Conservation (phyloP, 2,329 filamentous ascomycete genomes). For the Aspergillus pseudoviridinutans region DNA sequence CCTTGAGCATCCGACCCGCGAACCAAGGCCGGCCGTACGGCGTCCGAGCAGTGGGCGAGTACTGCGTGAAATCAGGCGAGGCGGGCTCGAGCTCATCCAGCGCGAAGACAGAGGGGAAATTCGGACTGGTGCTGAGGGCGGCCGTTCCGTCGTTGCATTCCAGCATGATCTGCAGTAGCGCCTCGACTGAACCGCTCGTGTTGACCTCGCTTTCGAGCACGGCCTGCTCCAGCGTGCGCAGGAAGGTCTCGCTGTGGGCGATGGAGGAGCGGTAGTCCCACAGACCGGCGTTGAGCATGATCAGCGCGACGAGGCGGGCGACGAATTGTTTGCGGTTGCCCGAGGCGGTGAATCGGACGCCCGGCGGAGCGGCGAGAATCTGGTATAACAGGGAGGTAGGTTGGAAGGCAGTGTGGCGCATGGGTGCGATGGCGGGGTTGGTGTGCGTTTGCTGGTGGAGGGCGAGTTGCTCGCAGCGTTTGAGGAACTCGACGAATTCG, state of each 20-base stretch:
- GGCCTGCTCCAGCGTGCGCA: slow-evolving; percentile 28
- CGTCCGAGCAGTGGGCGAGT: slow-evolving; percentile 20
- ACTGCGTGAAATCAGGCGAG: slow-evolving; percentile 25
- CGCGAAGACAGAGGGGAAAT: background rate
- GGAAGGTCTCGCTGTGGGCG: slow-evolving; percentile 27
- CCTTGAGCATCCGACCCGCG: slow-evolving; percentile 37
- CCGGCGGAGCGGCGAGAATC: slow-evolving; percentile 32
- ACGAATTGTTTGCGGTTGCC: slow-evolving; percentile 39
- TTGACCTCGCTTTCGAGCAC: slow-evolving; percentile 34
- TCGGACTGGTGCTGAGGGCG: background rate
- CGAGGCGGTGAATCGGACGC: slow-evolving; percentile 29
- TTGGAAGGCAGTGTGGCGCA: slow-evolving; percentile 28
- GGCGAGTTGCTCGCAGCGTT: slow-evolving; percentile 35
- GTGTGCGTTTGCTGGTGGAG: slow-evolving; percentile 22
- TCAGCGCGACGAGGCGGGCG: slow-evolving; percentile 31
- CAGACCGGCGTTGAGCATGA: slow-evolving; percentile 37
- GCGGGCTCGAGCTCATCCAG: background rate
- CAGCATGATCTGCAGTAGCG: slow-evolving; percentile 37
- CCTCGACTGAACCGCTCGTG: slow-evolving; percentile 36
- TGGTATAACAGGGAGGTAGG: slow-evolving; percentile 27
- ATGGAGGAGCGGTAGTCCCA: slow-evolving; percentile 38
- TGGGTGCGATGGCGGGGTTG: slow-evolving; percentile 10
- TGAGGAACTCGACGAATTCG: slow-evolving; percentile 37
- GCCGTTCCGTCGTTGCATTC: slow-evolving; percentile 29
- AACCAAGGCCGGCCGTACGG: slow-evolving; percentile 37